Conservation (phyloP, 2,329 filamentous ascomycete genomes). For the Fusarium secorum region DNA sequence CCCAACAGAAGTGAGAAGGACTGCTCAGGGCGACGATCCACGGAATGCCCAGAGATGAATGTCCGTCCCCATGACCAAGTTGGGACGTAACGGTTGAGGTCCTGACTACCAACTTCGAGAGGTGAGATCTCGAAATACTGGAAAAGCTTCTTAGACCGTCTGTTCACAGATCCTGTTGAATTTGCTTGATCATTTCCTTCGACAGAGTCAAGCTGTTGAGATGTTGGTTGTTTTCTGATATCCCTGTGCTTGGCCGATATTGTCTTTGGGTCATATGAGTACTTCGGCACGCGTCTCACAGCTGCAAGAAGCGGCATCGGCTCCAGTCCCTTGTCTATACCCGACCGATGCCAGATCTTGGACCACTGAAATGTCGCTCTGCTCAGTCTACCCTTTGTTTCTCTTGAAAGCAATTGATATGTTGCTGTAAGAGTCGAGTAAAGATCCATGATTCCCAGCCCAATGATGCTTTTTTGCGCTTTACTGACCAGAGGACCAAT, state of each 20-base stretch:
- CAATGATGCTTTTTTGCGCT: conserved; percentile 37
- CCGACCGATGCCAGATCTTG: conserved; percentile 26
- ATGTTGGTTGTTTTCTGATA: rapidly evolving
- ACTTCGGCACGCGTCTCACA: conserved; percentile 26
- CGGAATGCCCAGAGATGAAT: conserved; percentile 27
- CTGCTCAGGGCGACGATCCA: conserved; percentile 33
- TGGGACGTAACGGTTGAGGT: conserved; percentile 32
- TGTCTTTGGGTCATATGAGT: conserved; percentile 19
- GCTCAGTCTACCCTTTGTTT: conserved; percentile 22
- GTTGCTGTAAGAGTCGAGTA: conserved; percentile 35
- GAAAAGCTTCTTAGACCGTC: not conserved
- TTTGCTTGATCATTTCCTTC: not conserved
- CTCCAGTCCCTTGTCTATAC: conserved; percentile 15
- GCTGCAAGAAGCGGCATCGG: conserved; percentile 37
- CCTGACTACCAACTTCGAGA: conserved; percentile 27
- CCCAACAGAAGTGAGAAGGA: conserved; percentile 29
- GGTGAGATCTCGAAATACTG: conserved; percentile 40
- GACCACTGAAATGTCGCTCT: conserved; percentile 36
- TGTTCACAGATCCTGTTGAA: rapidly evolving
- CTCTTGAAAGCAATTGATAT: conserved; percentile 24
- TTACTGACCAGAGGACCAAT: conserved; percentile 33
- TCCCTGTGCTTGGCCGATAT: not conserved
- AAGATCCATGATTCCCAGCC: conserved; percentile 34
- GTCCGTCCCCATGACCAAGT: conserved; percentile 39
- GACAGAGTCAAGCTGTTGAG: not conserved